phyloP scores from a whole-genome alignment of 768 basidiomycete species.

The Hericium rajendrae region DNA sequence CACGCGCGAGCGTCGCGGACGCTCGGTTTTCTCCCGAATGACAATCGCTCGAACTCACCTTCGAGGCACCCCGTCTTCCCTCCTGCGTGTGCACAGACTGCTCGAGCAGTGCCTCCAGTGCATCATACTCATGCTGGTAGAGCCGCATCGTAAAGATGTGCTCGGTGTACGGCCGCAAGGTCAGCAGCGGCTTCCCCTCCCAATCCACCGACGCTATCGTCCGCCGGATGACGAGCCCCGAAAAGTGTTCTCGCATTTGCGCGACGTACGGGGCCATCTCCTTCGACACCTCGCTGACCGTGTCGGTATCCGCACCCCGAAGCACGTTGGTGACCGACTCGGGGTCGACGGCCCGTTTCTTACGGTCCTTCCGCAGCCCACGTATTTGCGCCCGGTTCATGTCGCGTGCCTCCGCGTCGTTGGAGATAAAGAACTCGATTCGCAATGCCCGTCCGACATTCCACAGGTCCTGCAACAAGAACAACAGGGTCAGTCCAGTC shows the following conservation, averaged over 20 bases:
- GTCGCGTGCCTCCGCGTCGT: background rate
- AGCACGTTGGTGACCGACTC: background rate
- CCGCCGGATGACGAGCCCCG: background rate
- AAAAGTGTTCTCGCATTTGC: background rate
- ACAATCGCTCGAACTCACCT: background rate
- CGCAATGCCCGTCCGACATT: background rate
- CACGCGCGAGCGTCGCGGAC: background rate
- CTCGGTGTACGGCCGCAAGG: background rate
- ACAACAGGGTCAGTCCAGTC: background rate
- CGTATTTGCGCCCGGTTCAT: background rate
- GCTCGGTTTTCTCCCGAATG: background rate
- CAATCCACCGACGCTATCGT: background rate
- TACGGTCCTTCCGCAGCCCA: background rate
- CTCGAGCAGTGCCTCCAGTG: background rate
- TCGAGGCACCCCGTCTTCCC: background rate
- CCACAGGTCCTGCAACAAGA: background rate
- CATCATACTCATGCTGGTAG: background rate
- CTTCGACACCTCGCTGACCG: background rate
- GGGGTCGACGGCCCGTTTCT: background rate
- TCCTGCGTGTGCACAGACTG: background rate
- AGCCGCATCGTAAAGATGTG: background rate
- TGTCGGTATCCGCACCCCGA: background rate
- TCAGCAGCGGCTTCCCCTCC: background rate
- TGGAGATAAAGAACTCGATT: background rate
- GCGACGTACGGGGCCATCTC: background rate